phyloP scores from a whole-genome alignment of 1,284 basidiomycete species.

The Wallemia ichthyophaga region DNA sequence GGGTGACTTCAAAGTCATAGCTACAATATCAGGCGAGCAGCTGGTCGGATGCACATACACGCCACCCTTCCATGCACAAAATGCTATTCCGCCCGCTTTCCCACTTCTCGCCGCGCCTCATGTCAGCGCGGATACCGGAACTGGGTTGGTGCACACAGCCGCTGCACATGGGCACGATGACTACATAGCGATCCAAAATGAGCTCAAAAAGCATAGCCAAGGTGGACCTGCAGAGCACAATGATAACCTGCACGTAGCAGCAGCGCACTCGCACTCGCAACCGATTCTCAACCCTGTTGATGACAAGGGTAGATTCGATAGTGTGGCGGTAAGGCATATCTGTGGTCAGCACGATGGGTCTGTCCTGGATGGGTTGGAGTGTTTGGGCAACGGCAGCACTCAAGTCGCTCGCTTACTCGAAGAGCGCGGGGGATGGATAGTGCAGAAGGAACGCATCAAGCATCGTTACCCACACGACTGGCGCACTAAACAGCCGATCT shows the following conservation, averaged over 20 bases:
- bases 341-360: constrained; percentile 13
- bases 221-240: constrained; percentile 10
- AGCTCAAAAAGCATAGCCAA: neutral
- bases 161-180: constrained; percentile 88
- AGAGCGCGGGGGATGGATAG: constrained; percentile 24
- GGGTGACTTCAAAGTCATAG: constrained; percentile 23
- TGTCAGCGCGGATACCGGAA: constrained; percentile 69
- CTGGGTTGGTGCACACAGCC: constrained; percentile 81
- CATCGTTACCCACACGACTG: constrained; percentile 94
- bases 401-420: constrained; percentile 34
- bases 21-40: constrained; percentile 23
- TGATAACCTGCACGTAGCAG: constrained; percentile 14
- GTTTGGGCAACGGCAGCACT: constrained; percentile 37
- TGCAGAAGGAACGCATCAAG: constrained; percentile 37
- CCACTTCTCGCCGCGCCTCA: constrained; percentile 24
- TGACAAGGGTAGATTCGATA: constrained; percentile 35
- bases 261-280: neutral
- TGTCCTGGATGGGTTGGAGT: constrained; percentile 34
- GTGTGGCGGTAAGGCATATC: neutral
- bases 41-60: constrained; percentile 35
- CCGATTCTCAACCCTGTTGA: constrained; percentile 45
- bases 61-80: constrained; percentile 28
- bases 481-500: constrained; percentile 77
- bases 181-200: constrained; percentile 34
- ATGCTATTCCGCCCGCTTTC: constrained; percentile 21